These are phyloP conservation scores for Xylariaceae sp. DNA, from an alignment of 2,329 filamentous ascomycete species.

Conservation along the genomic window DNA sequence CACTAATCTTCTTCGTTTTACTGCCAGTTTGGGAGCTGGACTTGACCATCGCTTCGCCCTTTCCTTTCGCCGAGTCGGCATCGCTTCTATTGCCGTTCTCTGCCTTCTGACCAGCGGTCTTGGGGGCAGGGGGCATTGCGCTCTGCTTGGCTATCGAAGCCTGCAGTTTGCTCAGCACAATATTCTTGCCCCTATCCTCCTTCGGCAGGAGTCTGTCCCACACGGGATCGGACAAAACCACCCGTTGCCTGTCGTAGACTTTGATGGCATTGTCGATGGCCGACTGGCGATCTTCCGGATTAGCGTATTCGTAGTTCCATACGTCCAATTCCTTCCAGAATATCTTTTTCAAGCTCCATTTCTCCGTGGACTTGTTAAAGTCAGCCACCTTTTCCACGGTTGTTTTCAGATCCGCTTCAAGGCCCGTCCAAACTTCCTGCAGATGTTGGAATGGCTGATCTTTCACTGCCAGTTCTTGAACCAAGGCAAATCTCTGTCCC, in stretches of 20 bases:
- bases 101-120: constrained; percentile 42
- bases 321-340: constrained; percentile 62
- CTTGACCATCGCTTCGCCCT: constrained; percentile 43
- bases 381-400: constrained; percentile 56
- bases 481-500: constrained; percentile 47
- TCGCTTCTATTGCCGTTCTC: constrained; percentile 46
- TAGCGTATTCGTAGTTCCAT: constrained; percentile 55
- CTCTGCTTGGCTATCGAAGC: constrained; percentile 52
- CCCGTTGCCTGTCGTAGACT: constrained; percentile 54
- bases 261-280: constrained; percentile 57
- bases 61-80: constrained; percentile 33
- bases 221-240: constrained; percentile 51
- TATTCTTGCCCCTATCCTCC: constrained; percentile 55
- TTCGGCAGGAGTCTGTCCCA: constrained; percentile 58
- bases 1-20: constrained; percentile 53
- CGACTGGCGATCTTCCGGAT: constrained; percentile 50
- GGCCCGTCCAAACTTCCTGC: constrained; percentile 45
- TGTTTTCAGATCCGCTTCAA: constrained; percentile 48
- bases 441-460: constrained; percentile 48
- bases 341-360: constrained; percentile 51
- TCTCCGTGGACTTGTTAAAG: constrained; percentile 43
- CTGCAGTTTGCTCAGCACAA: constrained; percentile 57
- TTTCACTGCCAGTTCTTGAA: constrained; percentile 56
- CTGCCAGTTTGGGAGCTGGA: constrained; percentile 47
- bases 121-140: constrained; percentile 42